Conservation (phyloP, 2,329 filamentous ascomycete species). For the Salinomyces thailandicus region DNA sequence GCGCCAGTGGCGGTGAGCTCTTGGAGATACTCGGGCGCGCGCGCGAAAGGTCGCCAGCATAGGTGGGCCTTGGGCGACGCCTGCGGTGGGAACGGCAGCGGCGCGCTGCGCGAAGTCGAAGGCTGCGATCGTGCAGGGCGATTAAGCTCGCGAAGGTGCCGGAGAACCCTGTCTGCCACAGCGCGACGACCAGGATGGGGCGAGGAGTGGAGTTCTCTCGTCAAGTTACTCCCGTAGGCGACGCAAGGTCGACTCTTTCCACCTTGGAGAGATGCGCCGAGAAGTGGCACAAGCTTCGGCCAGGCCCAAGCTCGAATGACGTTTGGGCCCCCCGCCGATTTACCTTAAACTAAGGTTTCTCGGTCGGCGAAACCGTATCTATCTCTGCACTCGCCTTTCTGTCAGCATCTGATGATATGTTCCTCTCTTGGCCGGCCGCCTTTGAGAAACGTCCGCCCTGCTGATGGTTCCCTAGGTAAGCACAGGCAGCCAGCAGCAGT, state of each 20-base stretch:
- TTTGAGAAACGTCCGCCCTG: no score
- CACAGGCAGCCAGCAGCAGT: no score
- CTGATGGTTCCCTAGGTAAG: no score
- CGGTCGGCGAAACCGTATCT: no score
- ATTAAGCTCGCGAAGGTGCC: constrained; percentile 8
- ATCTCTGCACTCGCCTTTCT: no score
- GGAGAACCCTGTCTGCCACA: constrained; percentile 5
- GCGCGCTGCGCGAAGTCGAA: constrained; percentile 9
- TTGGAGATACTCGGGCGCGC: constrained; percentile 17
- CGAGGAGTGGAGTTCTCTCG: no score
- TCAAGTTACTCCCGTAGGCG: no score
- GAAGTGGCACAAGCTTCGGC: background rate
- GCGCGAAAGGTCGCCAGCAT: constrained; percentile 11
- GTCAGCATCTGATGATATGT: no score
- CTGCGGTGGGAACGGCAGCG: constrained; percentile 9
- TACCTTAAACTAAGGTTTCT: no score
- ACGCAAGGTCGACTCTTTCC: constrained; percentile 1
- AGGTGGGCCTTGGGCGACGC: constrained; percentile 8
- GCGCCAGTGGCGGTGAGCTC: constrained; percentile 21
- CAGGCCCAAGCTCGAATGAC: background rate
- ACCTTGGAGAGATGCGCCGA: background rate
- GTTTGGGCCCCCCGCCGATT: background rate
- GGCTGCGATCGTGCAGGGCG: constrained; percentile 8
- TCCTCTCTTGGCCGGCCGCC: no score
- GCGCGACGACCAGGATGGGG: constrained; percentile 6